Percentiles rank a stretch among this genome's conserved stretches.
These are phyloP conservation scores for Monosporozyma solicola DNA, from an alignment of 805 yeast genomes.

Conservation along the genomic window DNA sequence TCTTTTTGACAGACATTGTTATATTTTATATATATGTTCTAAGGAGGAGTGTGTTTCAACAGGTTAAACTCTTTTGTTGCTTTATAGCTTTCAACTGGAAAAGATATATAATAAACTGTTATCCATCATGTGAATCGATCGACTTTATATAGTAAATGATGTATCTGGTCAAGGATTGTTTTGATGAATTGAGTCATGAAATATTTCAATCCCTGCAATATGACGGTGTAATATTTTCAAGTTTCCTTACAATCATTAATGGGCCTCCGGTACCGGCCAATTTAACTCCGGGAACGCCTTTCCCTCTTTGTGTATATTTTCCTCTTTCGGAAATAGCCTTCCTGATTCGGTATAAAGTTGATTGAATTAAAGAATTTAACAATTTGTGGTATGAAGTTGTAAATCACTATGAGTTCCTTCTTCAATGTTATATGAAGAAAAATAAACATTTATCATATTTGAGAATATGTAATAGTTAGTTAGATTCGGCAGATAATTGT, in stretches of 20 bases:
- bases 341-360: too few relatives aligned
- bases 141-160: background rate
- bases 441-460: background rate
- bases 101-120: background rate
- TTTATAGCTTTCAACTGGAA: background rate
- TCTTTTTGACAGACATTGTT: conserved; percentile 40
- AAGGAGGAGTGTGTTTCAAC: background rate
- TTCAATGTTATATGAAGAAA: background rate
- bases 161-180: background rate
- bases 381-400: background rate
- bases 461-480: too few relatives aligned
- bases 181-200: background rate
- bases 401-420: background rate
- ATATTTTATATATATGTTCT: conserved; percentile 9
- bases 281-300: background rate
- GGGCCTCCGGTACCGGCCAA: background rate
- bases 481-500: too few relatives aligned
- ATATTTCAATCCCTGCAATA: background rate
- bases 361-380: background rate
- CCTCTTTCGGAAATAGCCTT: background rate
- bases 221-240: background rate
- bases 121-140: background rate
- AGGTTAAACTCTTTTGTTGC: background rate
- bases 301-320: background rate
- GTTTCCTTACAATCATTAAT: background rate